A percentile compares a stretch with the other conserved stretches of the same genome.
phyloP scores from a whole-genome alignment of 139 green algal species.

The Chlamydomonas sphaeroides region DNA sequence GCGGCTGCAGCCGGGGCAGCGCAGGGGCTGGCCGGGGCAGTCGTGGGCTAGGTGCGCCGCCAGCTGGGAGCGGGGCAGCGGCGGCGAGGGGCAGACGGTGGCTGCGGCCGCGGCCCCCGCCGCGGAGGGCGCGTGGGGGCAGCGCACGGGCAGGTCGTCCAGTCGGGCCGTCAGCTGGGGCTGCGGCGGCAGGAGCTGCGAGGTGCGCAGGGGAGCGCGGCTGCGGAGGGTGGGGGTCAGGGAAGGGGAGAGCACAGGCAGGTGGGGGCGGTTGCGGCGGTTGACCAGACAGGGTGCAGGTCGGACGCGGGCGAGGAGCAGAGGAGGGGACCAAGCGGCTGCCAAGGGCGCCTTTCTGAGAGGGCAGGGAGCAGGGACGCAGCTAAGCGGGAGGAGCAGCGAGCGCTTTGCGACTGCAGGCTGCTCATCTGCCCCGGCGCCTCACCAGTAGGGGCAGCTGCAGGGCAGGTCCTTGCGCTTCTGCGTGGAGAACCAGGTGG shows the following conservation, averaged over 20 bases:
- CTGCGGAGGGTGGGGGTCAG: too few species aligned
- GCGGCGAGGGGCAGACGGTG: too few species aligned
- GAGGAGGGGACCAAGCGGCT: too few species aligned
- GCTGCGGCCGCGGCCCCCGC: not conserved
- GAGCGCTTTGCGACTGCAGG: too few species aligned
- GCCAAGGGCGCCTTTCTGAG: too few species aligned
- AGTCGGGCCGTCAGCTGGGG: not conserved
- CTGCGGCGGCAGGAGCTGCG: not conserved
- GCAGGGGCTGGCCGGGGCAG: not conserved
- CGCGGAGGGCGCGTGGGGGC: slow-evolving; percentile 2
- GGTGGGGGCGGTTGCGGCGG: too few species aligned
- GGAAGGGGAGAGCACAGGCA: too few species aligned
- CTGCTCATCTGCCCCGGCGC: too few species aligned
- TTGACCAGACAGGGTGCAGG: too few species aligned
- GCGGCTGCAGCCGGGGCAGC: slow-evolving; percentile 5
- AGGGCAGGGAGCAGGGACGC: too few species aligned
- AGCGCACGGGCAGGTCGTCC: not conserved
- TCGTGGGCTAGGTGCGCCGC: not conserved
- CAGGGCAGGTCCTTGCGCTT: slow-evolving; percentile 9
- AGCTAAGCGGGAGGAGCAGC: too few species aligned
- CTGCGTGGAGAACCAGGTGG: not conserved
- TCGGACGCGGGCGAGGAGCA: too few species aligned
- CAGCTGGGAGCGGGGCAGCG: not conserved
- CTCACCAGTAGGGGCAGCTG: slow-evolving; percentile 35
- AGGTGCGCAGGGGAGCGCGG: not conserved